Conservation (phyloP, 352 stramenopile species). For the Peronosclerospora sorghi region DNA sequence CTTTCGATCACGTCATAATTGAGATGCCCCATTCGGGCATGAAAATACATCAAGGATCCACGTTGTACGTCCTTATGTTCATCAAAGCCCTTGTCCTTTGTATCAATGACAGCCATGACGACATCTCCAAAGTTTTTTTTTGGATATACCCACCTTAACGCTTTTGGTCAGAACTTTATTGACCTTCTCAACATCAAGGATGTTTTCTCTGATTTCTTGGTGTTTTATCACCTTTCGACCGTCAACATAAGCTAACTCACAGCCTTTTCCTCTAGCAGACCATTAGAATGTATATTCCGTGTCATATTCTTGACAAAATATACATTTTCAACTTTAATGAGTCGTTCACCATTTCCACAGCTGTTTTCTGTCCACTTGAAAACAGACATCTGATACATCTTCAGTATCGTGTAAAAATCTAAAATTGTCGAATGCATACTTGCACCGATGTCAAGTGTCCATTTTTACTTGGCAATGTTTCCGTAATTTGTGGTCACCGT, state of each 20-base stretch:
- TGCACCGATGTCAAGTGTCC: constrained; percentile 3
- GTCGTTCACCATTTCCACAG: background rate
- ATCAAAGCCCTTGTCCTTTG: background rate
- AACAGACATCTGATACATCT: background rate
- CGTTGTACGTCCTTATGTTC: background rate
- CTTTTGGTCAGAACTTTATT: background rate
- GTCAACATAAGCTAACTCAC: background rate
- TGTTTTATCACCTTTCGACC: too few relatives aligned
- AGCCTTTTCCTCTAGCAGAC: background rate
- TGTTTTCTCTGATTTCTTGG: background rate
- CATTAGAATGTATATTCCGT: background rate
- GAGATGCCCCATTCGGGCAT: constrained; percentile 1
- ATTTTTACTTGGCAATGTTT: background rate
- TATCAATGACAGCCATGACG: background rate
- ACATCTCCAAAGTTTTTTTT: background rate
- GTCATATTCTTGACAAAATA: background rate
- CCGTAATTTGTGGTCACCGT: background rate
- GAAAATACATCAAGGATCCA: constrained; percentile 1
- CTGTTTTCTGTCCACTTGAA: background rate
- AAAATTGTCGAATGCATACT: constrained; percentile 2
- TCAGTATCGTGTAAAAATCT: background rate
- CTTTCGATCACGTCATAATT: constrained; percentile 1
- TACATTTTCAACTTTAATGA: too few relatives aligned
- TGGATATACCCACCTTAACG: background rate
- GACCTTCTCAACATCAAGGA: background rate